A percentile compares a stretch with the other conserved stretches of the same genome.
Evolutionary conservation across 176 grass and related monocot genomes (phyloP).

Genomic region (Musa itinerans): DNA sequence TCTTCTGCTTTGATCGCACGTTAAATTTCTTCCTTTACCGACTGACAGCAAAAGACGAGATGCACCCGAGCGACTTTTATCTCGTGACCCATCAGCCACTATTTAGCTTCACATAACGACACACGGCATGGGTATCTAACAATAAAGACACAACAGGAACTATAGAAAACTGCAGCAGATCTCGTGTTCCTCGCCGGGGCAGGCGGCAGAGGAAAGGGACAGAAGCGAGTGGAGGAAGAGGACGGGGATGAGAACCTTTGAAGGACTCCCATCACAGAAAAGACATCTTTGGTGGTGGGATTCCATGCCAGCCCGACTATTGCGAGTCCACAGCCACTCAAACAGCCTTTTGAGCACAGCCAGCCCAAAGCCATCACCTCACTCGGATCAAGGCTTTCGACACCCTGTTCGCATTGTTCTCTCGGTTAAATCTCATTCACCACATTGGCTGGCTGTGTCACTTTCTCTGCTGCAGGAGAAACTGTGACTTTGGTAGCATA

Average conservation of each 20-base stretch:
- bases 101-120: neutral
- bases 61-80: too few relatives aligned
- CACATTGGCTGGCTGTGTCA: too few relatives aligned
- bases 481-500: too few relatives aligned
- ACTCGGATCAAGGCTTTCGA: too few relatives aligned
- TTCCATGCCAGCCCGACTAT: neutral
- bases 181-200: constrained; percentile 10
- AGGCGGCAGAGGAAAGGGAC: constrained; percentile 18
- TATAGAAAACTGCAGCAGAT: constrained; percentile 5
- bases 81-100: too few relatives aligned
- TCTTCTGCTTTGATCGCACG: too few relatives aligned
- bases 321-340: constrained; percentile 14
- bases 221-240: constrained; percentile 19
- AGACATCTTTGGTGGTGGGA: constrained; percentile 10
- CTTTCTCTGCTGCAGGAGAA: too few relatives aligned
- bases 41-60: too few relatives aligned
- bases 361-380: constrained; percentile 5
- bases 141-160: neutral
- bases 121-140: neutral
- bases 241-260: constrained; percentile 23
- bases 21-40: too few relatives aligned
- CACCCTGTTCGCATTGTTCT: too few relatives aligned
- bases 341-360: constrained; percentile 16
- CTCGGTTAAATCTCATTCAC: too few relatives aligned
- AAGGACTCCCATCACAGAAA: neutral